Evolutionary conservation across 352 stramenopile species (phyloP).

Genomic region (Globisporangium cystogenes): DNA sequence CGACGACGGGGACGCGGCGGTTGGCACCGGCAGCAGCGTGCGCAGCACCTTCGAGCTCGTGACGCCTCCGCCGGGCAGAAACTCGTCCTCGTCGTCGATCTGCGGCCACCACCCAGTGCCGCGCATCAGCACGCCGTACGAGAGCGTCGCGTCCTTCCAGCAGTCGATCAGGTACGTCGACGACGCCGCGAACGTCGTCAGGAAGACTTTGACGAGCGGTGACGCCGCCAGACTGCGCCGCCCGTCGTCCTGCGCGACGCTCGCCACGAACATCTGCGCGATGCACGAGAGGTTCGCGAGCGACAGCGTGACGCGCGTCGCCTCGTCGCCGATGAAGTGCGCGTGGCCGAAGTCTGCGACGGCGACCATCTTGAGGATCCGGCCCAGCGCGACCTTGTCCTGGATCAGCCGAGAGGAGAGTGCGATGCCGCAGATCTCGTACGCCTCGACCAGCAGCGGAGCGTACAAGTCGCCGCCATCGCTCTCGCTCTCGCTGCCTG

Average conservation of each 20-base stretch:
- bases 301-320: conserved; percentile 40
- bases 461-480: conserved; percentile 51
- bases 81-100: conserved; percentile 4
- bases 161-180: conserved; percentile 41
- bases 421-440: conserved; percentile 47
- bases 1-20: conserved; percentile 1
- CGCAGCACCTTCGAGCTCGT: conserved; percentile 17
- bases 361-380: conserved; percentile 56
- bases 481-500: conserved; percentile 12
- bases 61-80: conserved; percentile 6
- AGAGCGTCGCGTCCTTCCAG: conserved; percentile 44
- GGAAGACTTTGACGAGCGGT: conserved; percentile 52
- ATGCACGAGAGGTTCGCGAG: conserved; percentile 63
- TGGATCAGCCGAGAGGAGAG: conserved; percentile 51
- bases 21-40: conserved; percentile 21
- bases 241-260: conserved; percentile 18
- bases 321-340: conserved; percentile 57
- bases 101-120: conserved; percentile 28
- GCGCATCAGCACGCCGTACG: conserved; percentile 44
- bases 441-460: conserved; percentile 61
- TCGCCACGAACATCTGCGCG: conserved; percentile 45
- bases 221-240: conserved; percentile 16
- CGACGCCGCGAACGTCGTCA: conserved; percentile 29
- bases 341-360: conserved; percentile 56
- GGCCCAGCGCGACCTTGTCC: conserved; percentile 65